Evolutionary conservation across 352 stramenopile genomes (phyloP).

Genomic region (Phytophthora macrochlamydospora): DNA sequence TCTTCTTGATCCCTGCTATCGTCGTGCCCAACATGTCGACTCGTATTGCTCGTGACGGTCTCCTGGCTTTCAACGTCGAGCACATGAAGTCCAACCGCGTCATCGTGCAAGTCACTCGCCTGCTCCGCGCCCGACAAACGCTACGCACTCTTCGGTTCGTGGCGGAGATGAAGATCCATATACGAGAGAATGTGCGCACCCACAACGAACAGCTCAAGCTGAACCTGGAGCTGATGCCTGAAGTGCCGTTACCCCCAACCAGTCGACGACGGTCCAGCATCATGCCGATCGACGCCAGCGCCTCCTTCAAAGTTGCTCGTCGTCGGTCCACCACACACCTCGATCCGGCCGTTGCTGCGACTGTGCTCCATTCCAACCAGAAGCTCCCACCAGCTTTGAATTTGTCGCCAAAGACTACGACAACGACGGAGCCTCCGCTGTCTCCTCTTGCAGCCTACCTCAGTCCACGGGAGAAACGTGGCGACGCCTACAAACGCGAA

Average conservation of each 20-base stretch:
- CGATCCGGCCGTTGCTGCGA: conserved; percentile 18
- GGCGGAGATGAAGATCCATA: conserved; percentile 82
- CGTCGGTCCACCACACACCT: conserved; percentile 24
- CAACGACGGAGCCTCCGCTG: conserved; percentile 36
- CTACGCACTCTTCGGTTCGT: conserved; percentile 75
- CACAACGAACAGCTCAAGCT: conserved; percentile 11
- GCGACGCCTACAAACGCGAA: conserved; percentile 61
- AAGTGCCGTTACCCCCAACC: conserved; percentile 21
- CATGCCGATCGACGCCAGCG: conserved; percentile 30
- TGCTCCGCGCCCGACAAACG: conserved; percentile 69
- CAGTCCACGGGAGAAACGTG: conserved; percentile 48
- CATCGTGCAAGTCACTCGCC: conserved; percentile 70
- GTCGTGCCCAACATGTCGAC: conserved; percentile 68
- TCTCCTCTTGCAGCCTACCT: conserved; percentile 59
- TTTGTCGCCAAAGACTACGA: conserved; percentile 10
- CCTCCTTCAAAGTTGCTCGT: conserved; percentile 28
- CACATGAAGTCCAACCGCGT: conserved; percentile 70
- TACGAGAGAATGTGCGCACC: conserved; percentile 55
- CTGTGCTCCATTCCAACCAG: conserved; percentile 25
- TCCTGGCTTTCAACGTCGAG: conserved; percentile 81
- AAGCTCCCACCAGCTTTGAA: conserved; percentile 10
- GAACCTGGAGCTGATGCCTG: conserved; percentile 24
- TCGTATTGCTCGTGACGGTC: conserved; percentile 63
- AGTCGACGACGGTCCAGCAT: conserved; percentile 20
- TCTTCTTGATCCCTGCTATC: conserved; percentile 65